Conservation (phyloP, 1,139 yeast species). For the Scheffersomyces cryptocercus region DNA sequence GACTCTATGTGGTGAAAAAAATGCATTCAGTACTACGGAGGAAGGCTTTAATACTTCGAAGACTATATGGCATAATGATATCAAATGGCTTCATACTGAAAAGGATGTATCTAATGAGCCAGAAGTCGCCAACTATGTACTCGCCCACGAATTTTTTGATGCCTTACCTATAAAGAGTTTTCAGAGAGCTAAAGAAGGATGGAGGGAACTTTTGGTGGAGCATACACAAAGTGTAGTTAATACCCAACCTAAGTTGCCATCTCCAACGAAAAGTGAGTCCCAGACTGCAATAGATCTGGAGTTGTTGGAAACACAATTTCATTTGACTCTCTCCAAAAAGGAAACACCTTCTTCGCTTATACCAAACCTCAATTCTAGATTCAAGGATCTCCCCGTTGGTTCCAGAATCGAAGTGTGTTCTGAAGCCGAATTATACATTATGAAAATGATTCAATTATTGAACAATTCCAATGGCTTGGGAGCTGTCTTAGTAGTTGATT, state of each 20-base stretch:
- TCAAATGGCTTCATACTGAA: constrained; percentile 74
- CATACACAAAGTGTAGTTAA: constrained; percentile 45
- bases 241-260: constrained; percentile 32
- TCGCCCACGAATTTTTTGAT: constrained; percentile 88
- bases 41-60: constrained; percentile 39
- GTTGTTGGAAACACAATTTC: constrained; percentile 48
- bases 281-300: constrained; percentile 8
- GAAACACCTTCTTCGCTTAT: constrained; percentile 66
- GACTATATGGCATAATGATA: constrained; percentile 55
- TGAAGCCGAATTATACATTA: constrained; percentile 60
- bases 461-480: constrained; percentile 45
- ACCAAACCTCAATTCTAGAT: constrained; percentile 56
- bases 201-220: constrained; percentile 79
- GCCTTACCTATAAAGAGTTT: constrained; percentile 81
- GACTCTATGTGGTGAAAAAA: constrained; percentile 42
- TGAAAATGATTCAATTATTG: constrained; percentile 46
- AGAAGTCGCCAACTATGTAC: constrained; percentile 55
- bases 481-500: constrained; percentile 74
- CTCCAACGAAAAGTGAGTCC: constrained; percentile 6
- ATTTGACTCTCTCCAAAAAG: constrained; percentile 57
- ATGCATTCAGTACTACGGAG: constrained; percentile 17
- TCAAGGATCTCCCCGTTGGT: constrained; percentile 52
- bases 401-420: constrained; percentile 75
- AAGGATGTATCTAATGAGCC: constrained; percentile 45
- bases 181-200: constrained; percentile 59